Conservation (phyloP, 2,329 filamentous ascomycete genomes). For the Pseudocercospora fijiensis region DNA sequence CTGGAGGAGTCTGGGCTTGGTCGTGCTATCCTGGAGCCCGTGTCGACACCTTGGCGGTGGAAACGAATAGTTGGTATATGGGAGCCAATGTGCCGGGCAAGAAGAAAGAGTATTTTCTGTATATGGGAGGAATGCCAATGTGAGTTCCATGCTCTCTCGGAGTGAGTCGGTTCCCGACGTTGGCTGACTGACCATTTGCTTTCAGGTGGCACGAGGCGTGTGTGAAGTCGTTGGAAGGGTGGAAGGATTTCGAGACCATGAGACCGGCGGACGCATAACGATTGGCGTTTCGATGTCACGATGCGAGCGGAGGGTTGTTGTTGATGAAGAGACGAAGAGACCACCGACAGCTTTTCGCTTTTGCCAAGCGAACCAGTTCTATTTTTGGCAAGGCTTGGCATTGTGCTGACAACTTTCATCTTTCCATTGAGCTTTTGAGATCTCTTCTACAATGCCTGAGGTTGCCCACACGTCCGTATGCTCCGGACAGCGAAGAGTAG, state of each 20-base stretch:
- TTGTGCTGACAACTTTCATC: neutral
- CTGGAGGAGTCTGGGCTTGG: constrained; percentile 41
- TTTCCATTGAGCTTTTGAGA: neutral
- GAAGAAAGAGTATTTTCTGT: constrained; percentile 41
- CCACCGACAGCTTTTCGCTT: too few relatives aligned
- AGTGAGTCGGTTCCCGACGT: too few relatives aligned
- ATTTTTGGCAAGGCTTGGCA: neutral
- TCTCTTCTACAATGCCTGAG: neutral
- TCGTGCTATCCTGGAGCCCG: constrained; percentile 44
- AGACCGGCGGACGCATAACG: neutral
- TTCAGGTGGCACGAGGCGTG: constrained; percentile 4
- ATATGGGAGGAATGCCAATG: constrained; percentile 19
- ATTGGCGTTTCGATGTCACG: too few relatives aligned
- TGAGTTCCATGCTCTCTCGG: neutral
- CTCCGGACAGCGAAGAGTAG: neutral
- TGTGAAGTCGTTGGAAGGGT: constrained; percentile 11
- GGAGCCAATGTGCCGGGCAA: constrained; percentile 48
- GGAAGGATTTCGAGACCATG: constrained; percentile 15
- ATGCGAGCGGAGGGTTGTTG: neutral
- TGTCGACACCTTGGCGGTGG: constrained; percentile 41
- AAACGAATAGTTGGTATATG: constrained; percentile 36
- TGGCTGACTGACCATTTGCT: too few relatives aligned
- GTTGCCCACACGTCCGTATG: too few relatives aligned
- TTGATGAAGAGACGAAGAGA: neutral
- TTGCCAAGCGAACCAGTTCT: neutral